Conservation (phyloP, 139 green algal genomes). For the Protoeuglena noctilucae region DNA sequence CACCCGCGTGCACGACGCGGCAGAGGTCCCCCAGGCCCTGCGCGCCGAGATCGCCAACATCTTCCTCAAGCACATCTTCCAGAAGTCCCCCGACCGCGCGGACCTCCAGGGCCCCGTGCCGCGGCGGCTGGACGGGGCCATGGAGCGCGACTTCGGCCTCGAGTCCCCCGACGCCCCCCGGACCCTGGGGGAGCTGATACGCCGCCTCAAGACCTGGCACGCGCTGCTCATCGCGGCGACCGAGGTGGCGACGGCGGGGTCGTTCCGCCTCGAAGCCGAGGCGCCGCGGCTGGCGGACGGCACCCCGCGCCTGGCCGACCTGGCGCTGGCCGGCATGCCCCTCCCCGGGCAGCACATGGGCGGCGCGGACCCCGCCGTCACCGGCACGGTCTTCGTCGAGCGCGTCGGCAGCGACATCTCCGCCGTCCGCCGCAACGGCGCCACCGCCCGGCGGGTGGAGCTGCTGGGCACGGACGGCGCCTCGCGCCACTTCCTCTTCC, state of each 20-base stretch:
- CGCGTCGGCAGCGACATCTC: constrained; percentile 55
- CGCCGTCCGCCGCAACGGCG: constrained; percentile 68
- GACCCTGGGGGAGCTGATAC: constrained; percentile 66
- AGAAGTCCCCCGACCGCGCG: neutral
- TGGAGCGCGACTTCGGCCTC: constrained; percentile 78
- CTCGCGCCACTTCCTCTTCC: constrained; percentile 62
- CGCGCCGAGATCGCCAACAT: neutral
- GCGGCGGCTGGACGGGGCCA: constrained; percentile 51
- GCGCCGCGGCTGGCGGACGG: constrained; percentile 33
- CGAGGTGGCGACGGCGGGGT: constrained; percentile 52
- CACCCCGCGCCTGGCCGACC: constrained; percentile 18
- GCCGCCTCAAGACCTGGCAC: constrained; percentile 72
- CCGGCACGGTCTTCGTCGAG: constrained; percentile 54
- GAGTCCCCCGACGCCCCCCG: constrained; percentile 46
- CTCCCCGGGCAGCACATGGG: neutral
- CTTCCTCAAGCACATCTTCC: neutral
- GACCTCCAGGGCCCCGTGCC: neutral
- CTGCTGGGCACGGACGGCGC: constrained; percentile 73
- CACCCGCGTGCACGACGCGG: constrained; percentile 10
- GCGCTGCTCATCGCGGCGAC: constrained; percentile 48
- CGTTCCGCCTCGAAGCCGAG: constrained; percentile 70
- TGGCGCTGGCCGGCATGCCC: constrained; percentile 7
- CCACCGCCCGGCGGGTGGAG: constrained; percentile 49
- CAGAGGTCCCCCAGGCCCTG: neutral
- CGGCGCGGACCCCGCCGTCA: neutral